A percentile compares a stretch with the other conserved stretches of the same genome.
Evolutionary conservation across 768 basidiomycete genomes (phyloP).

Genomic region (Boletus pseudopeckii): DNA sequence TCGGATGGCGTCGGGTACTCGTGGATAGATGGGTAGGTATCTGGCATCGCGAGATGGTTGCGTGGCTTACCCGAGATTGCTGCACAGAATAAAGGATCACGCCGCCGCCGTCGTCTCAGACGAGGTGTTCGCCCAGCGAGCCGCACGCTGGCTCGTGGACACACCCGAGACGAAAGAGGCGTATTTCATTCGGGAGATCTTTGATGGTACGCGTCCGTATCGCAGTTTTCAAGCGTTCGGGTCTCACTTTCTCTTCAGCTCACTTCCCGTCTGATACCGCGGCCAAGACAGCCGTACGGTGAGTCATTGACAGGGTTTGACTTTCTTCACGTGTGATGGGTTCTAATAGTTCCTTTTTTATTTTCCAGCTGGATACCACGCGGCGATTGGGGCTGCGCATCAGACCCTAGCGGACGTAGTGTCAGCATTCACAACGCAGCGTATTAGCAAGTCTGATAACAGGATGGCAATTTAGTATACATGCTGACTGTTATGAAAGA

Average conservation of each 20-base stretch:
- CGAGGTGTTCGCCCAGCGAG: conserved; percentile 69
- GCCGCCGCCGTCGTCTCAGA: conserved; percentile 75
- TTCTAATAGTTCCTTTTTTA: conserved; percentile 13
- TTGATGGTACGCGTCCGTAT: conserved; percentile 55
- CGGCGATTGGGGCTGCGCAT: conserved; percentile 93
- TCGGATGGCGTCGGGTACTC: conserved; percentile 98
- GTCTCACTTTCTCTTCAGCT: conserved; percentile 37
- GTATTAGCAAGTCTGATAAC: conserved; percentile 42
- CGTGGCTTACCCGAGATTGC: neutral
- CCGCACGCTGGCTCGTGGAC: conserved; percentile 71
- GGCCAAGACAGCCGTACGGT: conserved; percentile 89
- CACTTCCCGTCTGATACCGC: conserved; percentile 85
- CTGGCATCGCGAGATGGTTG: neutral
- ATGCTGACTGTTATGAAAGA: conserved; percentile 16
- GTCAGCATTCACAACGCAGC: conserved; percentile 96
- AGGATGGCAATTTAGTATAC: conserved; percentile 17
- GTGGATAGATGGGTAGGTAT: conserved; percentile 89
- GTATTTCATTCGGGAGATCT: conserved; percentile 87
- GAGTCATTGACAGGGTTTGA: conserved; percentile 26
- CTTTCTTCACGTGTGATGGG: conserved; percentile 2
- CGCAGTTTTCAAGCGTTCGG: neutral
- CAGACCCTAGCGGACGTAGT: conserved; percentile 93
- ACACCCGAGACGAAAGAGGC: conserved; percentile 97
- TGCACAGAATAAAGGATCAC: conserved; percentile 80
- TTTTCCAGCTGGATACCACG: conserved; percentile 83